These are phyloP conservation scores for Leccinum sublutescens DNA, from an alignment of 768 basidiomycete genomes.

Conservation along the genomic window DNA sequence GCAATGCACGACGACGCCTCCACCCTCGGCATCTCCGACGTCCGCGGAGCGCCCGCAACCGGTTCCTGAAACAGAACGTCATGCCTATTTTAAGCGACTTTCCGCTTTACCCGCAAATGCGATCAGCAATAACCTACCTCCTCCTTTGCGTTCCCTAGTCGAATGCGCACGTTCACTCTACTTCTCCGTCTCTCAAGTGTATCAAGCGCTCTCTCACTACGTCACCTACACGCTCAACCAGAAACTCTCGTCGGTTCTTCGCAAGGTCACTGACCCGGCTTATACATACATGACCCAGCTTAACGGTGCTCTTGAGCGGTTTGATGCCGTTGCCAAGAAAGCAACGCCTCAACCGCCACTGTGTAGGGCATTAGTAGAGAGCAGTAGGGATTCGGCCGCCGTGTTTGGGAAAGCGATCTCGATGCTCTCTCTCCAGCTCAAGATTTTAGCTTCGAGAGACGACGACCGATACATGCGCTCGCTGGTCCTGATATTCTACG, in stretches of 20 bases:
- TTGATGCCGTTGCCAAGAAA: constrained; percentile 77
- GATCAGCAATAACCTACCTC: constrained; percentile 65
- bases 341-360: constrained; percentile 64
- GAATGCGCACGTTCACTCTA: constrained; percentile 92
- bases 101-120: constrained; percentile 67
- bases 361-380: constrained; percentile 77
- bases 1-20: constrained; percentile 30
- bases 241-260: constrained; percentile 73
- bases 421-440: constrained; percentile 78
- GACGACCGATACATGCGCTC: constrained; percentile 88
- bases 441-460: constrained; percentile 66
- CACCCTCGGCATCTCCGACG: constrained; percentile 40
- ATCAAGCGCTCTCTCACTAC: constrained; percentile 86
- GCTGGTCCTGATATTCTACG: constrained; percentile 84
- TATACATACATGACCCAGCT: constrained; percentile 77
- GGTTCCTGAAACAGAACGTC: constrained; percentile 70
- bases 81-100: constrained; percentile 92
- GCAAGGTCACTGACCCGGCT: constrained; percentile 85
- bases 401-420: constrained; percentile 87
- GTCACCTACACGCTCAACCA: constrained; percentile 81
- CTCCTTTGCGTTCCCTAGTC: constrained; percentile 63
- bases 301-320: constrained; percentile 86
- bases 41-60: constrained; percentile 35
- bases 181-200: constrained; percentile 89
- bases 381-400: constrained; percentile 78